Percentiles rank a stretch among this genome's conserved stretches.
These are phyloP conservation scores for Vitis hybrid DNA, from an alignment of 177 flowering plant species.

Conservation along the genomic window DNA sequence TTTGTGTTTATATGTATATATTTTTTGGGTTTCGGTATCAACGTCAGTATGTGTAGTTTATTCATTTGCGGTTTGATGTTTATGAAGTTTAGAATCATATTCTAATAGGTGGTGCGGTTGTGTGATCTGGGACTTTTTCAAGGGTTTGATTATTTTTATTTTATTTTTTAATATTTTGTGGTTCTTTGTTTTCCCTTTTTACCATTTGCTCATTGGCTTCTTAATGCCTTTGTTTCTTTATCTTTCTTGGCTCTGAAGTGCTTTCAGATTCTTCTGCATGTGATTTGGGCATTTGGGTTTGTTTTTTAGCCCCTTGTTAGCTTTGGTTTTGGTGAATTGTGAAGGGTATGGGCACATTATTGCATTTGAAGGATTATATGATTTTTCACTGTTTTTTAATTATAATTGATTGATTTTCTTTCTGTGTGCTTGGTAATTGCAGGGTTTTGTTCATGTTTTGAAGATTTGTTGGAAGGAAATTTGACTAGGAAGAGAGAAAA, in stretches of 20 bases:
- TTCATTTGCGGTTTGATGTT: no score
- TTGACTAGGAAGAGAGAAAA: neutral
- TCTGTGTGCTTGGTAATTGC: neutral
- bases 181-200: no score
- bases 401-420: neutral
- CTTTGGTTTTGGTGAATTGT: neutral
- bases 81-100: no score
- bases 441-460: slow-evolving; percentile 5
- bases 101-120: no score
- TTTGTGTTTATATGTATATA: neutral
- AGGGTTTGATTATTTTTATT: no score
- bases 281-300: neutral
- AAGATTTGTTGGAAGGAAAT: neutral
- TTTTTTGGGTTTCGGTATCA: no score
- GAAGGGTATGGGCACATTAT: neutral
- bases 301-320: neutral
- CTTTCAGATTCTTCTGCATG: neutral
- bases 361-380: neutral
- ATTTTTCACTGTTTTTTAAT: neutral
- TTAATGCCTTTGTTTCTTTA: neutral
- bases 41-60: no score
- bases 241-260: neutral
- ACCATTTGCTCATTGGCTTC: no score
- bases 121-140: no score
- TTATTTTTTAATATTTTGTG: no score